These are phyloP conservation scores for Phialophora chinensis DNA, from an alignment of 2,329 filamentous ascomycete genomes.

Conservation along the genomic window DNA sequence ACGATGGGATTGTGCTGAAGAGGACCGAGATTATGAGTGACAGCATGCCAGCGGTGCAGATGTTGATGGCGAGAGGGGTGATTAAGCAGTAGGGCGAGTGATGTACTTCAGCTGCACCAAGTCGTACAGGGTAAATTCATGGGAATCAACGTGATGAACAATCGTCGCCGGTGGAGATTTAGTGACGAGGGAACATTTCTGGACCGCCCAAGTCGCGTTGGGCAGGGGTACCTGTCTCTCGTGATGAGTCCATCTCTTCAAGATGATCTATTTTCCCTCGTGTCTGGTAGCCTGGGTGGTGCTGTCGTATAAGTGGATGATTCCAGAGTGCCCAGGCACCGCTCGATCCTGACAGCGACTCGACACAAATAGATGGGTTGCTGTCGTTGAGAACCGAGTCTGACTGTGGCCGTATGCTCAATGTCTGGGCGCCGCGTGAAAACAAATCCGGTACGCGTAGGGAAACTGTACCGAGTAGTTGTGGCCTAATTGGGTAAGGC, in stretches of 20 bases:
- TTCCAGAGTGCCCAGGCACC: too few species aligned
- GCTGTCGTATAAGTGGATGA: too few species aligned
- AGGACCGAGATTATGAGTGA: slow-evolving; percentile 34
- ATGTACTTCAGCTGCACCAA: neutral
- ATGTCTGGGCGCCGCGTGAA: neutral
- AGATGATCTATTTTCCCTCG: neutral
- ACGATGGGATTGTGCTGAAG: slow-evolving; percentile 30
- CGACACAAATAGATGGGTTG: neutral
- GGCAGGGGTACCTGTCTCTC: neutral
- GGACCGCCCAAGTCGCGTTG: neutral
- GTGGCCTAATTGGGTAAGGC: neutral
- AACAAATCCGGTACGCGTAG: neutral
- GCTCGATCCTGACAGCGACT: too few species aligned
- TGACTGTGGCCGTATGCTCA: too few species aligned
- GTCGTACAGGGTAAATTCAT: neutral
- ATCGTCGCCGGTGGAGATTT: too few species aligned
- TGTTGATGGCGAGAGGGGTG: slow-evolving; percentile 35
- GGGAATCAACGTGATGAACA: neutral
- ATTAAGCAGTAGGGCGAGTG: slow-evolving; percentile 15
- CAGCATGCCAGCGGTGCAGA: slow-evolving; percentile 31
- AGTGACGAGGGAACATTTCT: too few species aligned
- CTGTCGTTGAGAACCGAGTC: too few species aligned
- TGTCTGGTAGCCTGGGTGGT: too few species aligned
- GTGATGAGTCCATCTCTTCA: neutral
- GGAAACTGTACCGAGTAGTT: neutral